phyloP scores from a whole-genome alignment of 176 grass and related monocot genomes.

The Triticum turgidum region DNA sequence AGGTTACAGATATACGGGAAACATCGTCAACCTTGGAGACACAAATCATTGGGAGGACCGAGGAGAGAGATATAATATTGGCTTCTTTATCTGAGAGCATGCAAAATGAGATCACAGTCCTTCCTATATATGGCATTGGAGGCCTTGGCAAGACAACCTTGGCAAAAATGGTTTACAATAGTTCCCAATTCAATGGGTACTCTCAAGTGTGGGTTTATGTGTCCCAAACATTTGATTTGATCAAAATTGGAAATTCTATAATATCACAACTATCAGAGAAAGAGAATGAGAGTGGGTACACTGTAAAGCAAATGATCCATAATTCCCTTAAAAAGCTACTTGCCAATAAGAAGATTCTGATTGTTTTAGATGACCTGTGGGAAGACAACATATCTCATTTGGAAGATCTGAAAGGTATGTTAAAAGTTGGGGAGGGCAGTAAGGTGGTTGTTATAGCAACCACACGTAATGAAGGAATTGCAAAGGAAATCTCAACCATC shows the following conservation, averaged over 20 bases:
- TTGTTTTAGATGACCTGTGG: constrained; percentile 38
- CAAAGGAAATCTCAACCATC: background rate
- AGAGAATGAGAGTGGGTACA: background rate
- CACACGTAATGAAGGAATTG: background rate
- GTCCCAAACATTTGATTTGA: constrained; percentile 26
- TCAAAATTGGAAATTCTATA: background rate
- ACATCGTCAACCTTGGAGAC: background rate
- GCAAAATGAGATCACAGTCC: background rate
- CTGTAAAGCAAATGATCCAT: background rate
- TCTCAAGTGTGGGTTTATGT: constrained; percentile 32
- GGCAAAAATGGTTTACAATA: background rate
- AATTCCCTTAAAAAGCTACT: background rate
- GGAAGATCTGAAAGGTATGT: fast-evolving
- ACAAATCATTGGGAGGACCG: background rate
- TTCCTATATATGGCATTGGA: background rate
- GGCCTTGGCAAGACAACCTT: background rate
- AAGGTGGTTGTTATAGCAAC: background rate
- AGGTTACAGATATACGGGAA: background rate
- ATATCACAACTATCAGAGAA: background rate
- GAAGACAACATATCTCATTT: background rate
- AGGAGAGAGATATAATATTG: background rate
- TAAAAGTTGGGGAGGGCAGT: background rate
- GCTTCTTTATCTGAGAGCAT: background rate
- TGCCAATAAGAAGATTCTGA: background rate
- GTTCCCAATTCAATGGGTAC: background rate